Base-by-base conservation (phyloP, 108 stramenopile genomes). In the Cylindrotheca fusiformis region DNA sequence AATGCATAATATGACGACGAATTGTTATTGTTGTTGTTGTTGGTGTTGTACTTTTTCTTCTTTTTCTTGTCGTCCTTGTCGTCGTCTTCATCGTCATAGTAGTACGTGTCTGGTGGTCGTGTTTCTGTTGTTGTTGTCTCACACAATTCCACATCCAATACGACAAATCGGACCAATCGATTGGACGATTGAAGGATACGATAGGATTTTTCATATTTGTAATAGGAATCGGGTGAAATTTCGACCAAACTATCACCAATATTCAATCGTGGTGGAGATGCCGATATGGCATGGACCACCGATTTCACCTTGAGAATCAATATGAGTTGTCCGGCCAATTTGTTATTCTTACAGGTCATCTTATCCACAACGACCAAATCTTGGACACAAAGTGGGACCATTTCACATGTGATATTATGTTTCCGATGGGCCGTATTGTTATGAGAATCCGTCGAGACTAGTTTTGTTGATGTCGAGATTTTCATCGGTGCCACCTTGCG, bases 371-470 rank as follows among this genome's bases (percentile, higher is more conserved):
- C 56, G 29, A 99, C 84, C 56, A 98, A 79, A 75, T 99, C 99
- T 71, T 99, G 95, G 29, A 93, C 81, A 74, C 96, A 97, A 2
- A 98, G 64, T 8, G 97, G 97, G n/a, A 96, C 97, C 82, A 99
- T 84, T 36, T 97, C 95, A 24, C 95, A 96, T n/a, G 83, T 55
- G 23, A 90, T 64, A 19, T 96, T 99, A 54, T 97, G 77, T 54
- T 97, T 87, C 60, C 97, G 69, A 72, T 98, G 95, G 49, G 90
- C 95, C 18, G 90, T 90, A 75, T 97, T 98, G 77, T 81, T 90
- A 56, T 90, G 92, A 44, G 66, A 58, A 78, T 99, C 99, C 4
- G 93, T 80, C 47, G 82, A 82, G 4, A 99, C 92, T n/a, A 99
- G 64, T 58, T 97, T 93, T 68, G 91, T 82, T 53, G 79, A 87